Base-by-base conservation (phyloP, 805 yeast species). In the Kurtzmaniella fragi region DNA sequence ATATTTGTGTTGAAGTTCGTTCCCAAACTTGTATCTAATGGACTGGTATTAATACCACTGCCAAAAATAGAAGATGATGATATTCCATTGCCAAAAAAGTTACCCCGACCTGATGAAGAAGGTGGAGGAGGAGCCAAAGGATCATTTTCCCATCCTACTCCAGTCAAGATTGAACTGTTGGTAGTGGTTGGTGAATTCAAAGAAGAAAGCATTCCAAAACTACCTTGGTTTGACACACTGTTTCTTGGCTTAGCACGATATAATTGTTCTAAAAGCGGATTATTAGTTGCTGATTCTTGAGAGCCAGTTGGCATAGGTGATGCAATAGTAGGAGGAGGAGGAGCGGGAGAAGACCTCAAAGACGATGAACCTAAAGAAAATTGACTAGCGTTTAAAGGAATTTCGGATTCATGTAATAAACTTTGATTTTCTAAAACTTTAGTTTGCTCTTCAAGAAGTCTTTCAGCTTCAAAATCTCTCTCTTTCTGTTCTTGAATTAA, bases 201-300 rank as follows among this genome's bases (percentile, higher is more conserved):
- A 6, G 13, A n/a, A 13, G 15, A 6, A 28, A 28, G 15, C 31
- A 12, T 38, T 8, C 38, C 17, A 16, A 14, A 13, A 31, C 17
- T 17, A 23, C 20, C 6, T 17, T 16, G 14, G 25, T 28, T 5
- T 20, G 35, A 23, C 32, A 41, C 5, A 53, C 47, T 20, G 23
- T 20, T 20, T 14, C 51, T 47, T 11, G 65, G 64, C 31, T 54
- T 61, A 11, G 64, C 63, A 15, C 53, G 66, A 44, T 59, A 64
- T 29, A 59, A 56, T 47, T 57, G 70, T 33, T 58, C 64, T 41
- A 63, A 47, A 17, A 61, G 41, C 34, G 54, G 64, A 35, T 58
- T 56, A 26, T 46, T 35, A n/a, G 30, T 11, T 27, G 27, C 36
- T 8, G 25, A 8, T 20, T 20, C 25, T 8, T 20, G 25, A 20